phyloP scores from a whole-genome alignment of 2,329 filamentous ascomycete species.

The Dactylonectria estremocensis region DNA sequence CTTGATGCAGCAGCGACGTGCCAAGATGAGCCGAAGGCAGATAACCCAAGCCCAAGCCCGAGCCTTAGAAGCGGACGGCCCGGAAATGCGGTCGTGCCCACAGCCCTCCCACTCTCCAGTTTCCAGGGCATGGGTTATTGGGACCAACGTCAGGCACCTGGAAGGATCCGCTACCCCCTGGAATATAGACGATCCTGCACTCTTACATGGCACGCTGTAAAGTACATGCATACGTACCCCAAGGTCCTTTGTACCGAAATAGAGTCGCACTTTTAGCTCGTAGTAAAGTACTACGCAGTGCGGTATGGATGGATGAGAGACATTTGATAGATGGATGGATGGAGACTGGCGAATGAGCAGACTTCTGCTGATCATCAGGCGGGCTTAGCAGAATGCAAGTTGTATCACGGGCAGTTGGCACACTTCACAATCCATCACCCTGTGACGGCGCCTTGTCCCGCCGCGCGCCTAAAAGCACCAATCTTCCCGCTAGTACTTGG shows the following conservation, averaged over 20 bases:
- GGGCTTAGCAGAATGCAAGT: background rate
- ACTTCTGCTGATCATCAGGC: conserved; percentile 6
- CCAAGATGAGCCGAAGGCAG: conserved; percentile 7
- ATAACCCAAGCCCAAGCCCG: conserved; percentile 2
- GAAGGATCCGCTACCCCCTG: conserved; percentile 8
- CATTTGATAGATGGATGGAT: background rate
- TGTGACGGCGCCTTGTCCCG: conserved; percentile 22
- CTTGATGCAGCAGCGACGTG: conserved; percentile 1
- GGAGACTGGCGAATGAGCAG: background rate
- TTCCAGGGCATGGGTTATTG: conserved; percentile 10
- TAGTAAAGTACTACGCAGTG: no score
- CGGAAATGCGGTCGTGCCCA: conserved; percentile 10
- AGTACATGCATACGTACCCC: background rate
- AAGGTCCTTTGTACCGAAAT: background rate
- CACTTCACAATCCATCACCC: conserved; percentile 4
- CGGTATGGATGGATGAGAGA: background rate
- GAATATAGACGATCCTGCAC: background rate
- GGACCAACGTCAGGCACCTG: background rate
- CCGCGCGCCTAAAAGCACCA: background rate
- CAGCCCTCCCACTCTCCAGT: background rate
- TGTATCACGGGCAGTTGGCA: conserved; percentile 21
- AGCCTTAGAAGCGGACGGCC: conserved; percentile 4
- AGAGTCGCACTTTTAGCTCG: background rate
- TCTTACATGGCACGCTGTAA: background rate
- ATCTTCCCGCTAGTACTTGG: background rate